phyloP scores from a whole-genome alignment of 1,284 basidiomycete species.

The Apiotrichum laibachii region DNA sequence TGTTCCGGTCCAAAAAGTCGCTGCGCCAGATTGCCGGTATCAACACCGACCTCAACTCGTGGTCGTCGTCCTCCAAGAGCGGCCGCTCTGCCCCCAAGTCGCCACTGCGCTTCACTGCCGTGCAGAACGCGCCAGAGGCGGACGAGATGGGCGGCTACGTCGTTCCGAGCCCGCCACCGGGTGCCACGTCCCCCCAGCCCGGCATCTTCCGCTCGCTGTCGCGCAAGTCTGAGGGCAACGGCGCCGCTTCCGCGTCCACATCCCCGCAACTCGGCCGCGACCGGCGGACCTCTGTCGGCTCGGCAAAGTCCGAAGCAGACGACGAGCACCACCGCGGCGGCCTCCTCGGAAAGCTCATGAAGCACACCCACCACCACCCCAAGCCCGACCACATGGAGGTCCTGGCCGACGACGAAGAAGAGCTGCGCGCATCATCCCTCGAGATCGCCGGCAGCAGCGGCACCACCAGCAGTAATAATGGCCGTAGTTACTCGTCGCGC shows the following conservation, averaged over 20 bases:
- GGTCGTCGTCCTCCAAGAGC: slow-evolving; percentile 2
- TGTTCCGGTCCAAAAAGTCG: slow-evolving; percentile 41
- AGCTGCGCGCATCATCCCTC: neutral
- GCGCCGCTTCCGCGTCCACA: neutral
- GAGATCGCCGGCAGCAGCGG: no score
- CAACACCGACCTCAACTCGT: slow-evolving; percentile 8
- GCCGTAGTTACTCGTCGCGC: no score
- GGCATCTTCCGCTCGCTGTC: slow-evolving; percentile 4
- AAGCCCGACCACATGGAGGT: slow-evolving; percentile 7
- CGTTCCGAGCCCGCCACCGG: neutral
- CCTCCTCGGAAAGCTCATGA: neutral
- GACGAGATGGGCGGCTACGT: slow-evolving; percentile 5
- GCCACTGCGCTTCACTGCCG: slow-evolving; percentile 14
- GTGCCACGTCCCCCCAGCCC: neutral
- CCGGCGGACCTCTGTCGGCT: neutral
- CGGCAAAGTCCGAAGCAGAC: neutral
- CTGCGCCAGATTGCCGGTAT: slow-evolving; percentile 31
- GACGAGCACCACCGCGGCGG: slow-evolving; percentile 1
- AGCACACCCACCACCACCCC: neutral
- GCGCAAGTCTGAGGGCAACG: neutral
- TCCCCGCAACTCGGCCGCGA: neutral
- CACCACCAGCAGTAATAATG: no score
- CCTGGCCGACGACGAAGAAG: neutral
- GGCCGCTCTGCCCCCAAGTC: slow-evolving; percentile 6
- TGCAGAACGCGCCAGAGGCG: slow-evolving; percentile 13